Conservation (phyloP, 495 filamentous ascomycete species). For the Evansstolkia leycettana region DNA sequence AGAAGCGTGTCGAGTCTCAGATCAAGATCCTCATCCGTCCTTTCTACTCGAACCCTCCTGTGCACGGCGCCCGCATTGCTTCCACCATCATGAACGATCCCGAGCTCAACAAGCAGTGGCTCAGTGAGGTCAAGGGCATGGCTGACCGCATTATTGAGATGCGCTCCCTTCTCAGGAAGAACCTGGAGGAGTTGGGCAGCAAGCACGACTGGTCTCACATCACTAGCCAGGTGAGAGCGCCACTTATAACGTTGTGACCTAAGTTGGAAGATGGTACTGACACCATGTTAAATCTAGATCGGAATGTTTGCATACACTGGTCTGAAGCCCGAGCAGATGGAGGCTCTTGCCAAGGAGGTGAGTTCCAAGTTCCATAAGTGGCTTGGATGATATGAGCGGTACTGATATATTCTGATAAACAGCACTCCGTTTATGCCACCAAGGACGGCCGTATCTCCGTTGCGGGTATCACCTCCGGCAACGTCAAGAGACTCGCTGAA, state of each 20-base stretch:
- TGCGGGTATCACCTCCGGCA: slow-evolving; percentile 85
- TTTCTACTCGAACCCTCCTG: slow-evolving; percentile 94
- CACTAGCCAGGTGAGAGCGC: slow-evolving; percentile 58
- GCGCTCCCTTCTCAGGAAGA: slow-evolving; percentile 82
- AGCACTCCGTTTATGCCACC: slow-evolving; percentile 94
- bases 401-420: slow-evolving; percentile 14
- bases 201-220: slow-evolving; percentile 98
- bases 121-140: slow-evolving; percentile 96
- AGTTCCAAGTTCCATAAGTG: slow-evolving; percentile 6
- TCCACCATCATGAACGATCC: slow-evolving; percentile 84
- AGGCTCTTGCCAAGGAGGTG: slow-evolving; percentile 78
- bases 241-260: neutral
- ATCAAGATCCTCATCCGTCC: slow-evolving; percentile 97
- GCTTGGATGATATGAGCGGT: neutral
- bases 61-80: slow-evolving; percentile 91
- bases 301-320: slow-evolving; percentile 99
- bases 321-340: slow-evolving; percentile 86
- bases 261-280: slow-evolving; percentile 1
- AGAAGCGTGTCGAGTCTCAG: slow-evolving; percentile 92
- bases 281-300: slow-evolving; percentile 51
- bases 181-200: slow-evolving; percentile 86
- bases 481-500: slow-evolving; percentile 88
- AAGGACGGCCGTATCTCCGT: slow-evolving; percentile 96
- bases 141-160: slow-evolving; percentile 98
- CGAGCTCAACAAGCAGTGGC: slow-evolving; percentile 83